A percentile compares a stretch with the other conserved stretches of the same genome.
phyloP scores from a whole-genome alignment of 495 filamentous ascomycete genomes.

The Letharia columbiana region DNA sequence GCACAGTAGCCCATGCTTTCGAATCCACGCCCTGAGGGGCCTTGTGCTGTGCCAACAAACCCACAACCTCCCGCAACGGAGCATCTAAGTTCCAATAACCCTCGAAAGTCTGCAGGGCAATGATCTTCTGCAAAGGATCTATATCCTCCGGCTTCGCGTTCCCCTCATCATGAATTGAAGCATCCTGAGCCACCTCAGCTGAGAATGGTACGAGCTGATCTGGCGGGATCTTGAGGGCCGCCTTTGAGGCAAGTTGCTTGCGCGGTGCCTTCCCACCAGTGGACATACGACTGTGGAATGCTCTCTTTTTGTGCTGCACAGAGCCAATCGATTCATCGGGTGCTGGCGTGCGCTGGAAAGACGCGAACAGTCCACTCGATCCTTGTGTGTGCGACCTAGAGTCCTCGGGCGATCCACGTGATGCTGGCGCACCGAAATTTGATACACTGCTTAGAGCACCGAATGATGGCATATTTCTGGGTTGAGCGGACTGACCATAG shows the following conservation, averaged over 20 bases:
- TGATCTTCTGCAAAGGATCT: slow-evolving; percentile 24
- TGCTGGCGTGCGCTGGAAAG: no score
- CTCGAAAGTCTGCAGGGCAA: slow-evolving; percentile 42
- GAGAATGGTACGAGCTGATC: not conserved
- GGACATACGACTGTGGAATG: not conserved
- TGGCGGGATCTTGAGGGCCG: slow-evolving; percentile 4
- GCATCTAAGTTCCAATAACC: slow-evolving; percentile 37
- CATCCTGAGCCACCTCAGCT: not conserved
- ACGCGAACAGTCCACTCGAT: no score
- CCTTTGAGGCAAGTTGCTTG: not conserved
- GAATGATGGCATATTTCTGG: no score
- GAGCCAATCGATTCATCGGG: no score
- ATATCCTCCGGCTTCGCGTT: not conserved
- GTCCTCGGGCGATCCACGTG: no score
- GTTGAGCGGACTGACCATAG: no score
- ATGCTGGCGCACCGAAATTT: no score
- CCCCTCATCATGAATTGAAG: not conserved
- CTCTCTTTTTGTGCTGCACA: not conserved
- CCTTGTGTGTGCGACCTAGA: no score
- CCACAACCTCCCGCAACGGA: not conserved
- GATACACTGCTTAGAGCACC: not conserved
- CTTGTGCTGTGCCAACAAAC: not conserved
- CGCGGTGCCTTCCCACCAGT: not conserved
- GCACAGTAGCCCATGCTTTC: slow-evolving; percentile 36
- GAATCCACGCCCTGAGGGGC: slow-evolving; percentile 5